phyloP scores from a whole-genome alignment of 306 rosid species.

The Vigna radiata region DNA sequence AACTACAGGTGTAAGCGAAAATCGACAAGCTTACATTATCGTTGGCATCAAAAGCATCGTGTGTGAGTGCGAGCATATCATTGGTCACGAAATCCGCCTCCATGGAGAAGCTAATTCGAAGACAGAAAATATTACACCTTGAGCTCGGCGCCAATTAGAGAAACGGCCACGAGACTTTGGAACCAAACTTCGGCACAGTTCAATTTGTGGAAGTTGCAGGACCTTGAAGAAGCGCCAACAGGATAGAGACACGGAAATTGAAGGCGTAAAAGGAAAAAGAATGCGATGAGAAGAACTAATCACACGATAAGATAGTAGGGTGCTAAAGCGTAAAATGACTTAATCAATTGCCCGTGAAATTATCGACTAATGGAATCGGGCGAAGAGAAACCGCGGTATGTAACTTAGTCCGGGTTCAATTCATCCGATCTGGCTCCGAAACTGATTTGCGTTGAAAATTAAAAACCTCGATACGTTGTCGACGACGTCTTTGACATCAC shows the following conservation, averaged over 20 bases:
- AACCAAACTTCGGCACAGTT: not conserved
- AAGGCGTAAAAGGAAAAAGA: conserved; percentile 10
- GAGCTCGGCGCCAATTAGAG: conserved; percentile 1
- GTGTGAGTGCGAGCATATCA: conserved; percentile 55
- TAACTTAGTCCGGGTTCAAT: not conserved
- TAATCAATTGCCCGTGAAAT: not conserved
- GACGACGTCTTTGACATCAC: conserved; percentile 1
- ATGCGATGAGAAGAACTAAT: not conserved
- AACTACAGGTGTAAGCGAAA: not conserved
- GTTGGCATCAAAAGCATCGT: conserved; percentile 56
- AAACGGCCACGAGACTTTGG: conserved; percentile 12
- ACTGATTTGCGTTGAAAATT: conserved; percentile 7
- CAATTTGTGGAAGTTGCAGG: conserved; percentile 5
- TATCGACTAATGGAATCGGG: not conserved
- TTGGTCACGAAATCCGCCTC: conserved; percentile 68
- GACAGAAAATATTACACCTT: conserved; percentile 38
- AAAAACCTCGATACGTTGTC: not conserved
- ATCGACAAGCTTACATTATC: conserved; percentile 54
- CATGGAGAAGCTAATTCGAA: conserved; percentile 52
- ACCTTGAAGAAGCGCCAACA: not conserved
- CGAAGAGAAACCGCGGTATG: conserved; percentile 14
- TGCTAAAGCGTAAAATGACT: not conserved
- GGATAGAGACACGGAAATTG: conserved; percentile 8
- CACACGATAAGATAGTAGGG: not conserved
- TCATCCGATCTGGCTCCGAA: conserved; percentile 22